These are phyloP conservation scores for Tricholomella constricta DNA, from an alignment of 768 basidiomycete species.

Conservation along the genomic window DNA sequence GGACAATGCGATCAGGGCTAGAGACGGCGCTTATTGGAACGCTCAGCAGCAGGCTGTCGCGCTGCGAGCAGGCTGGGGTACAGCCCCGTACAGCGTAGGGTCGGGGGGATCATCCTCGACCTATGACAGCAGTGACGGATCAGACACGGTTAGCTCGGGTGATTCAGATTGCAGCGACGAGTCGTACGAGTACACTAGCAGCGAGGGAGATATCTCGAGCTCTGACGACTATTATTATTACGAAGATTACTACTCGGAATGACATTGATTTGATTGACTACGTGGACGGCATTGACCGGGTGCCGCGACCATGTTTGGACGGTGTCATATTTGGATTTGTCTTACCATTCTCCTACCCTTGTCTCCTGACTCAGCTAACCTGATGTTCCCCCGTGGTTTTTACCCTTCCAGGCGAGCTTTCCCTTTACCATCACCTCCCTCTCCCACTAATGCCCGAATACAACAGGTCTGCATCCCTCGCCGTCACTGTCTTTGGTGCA, in stretches of 20 bases:
- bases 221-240: slow-evolving; percentile 1
- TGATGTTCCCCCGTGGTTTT: slow-evolving; percentile 15
- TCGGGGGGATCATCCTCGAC: not conserved
- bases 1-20: not conserved
- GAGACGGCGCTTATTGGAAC: not conserved
- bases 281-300: not conserved
- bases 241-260: slow-evolving; percentile 4
- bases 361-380: slow-evolving; percentile 17
- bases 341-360: not conserved
- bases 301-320: not conserved
- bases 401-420: slow-evolving; percentile 12
- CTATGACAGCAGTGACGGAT: not conserved
- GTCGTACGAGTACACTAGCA: not conserved
- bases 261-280: too few relatives aligned
- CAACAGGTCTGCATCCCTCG: slow-evolving; percentile 29
- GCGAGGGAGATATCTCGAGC: not conserved
- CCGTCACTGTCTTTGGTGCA: slow-evolving; percentile 28
- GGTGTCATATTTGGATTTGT: not conserved
- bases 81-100: not conserved
- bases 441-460: slow-evolving; percentile 17
- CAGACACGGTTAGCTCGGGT: too few relatives aligned
- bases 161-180: not conserved
- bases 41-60: not conserved
- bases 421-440: not conserved
- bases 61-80: not conserved